Percentiles rank a stretch among this genome's conserved stretches.
These are phyloP conservation scores for Backusella australiensis DNA, from an alignment of 192 early-diverging fungal species.

Conservation along the genomic window DNA sequence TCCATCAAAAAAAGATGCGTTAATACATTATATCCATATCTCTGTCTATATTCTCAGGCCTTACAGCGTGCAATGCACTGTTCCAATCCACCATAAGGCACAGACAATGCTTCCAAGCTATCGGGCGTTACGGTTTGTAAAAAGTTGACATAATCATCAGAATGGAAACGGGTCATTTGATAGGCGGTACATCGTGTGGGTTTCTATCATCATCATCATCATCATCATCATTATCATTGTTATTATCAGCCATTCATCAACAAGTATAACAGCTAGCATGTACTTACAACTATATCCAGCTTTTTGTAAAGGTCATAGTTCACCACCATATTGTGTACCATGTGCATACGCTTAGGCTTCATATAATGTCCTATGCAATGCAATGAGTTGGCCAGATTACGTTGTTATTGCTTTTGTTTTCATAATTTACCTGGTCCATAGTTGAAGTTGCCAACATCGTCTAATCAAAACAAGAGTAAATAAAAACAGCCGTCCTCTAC, in stretches of 20 bases:
- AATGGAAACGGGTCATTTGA: conserved; percentile 93
- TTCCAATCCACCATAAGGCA: conserved; percentile 56
- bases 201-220: conserved; percentile 35
- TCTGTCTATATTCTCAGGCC: neutral
- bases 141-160: conserved; percentile 91
- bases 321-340: conserved; percentile 90
- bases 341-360: conserved; percentile 96
- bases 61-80: conserved; percentile 53
- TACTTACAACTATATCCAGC: conserved; percentile 72
- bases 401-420: neutral
- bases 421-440: conserved; percentile 59
- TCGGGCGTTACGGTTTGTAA: conserved; percentile 75
- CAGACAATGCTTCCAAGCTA: conserved; percentile 56
- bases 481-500: neutral
- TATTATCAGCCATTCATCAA: neutral
- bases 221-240: conserved; percentile 11
- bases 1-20: neutral
- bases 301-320: conserved; percentile 92
- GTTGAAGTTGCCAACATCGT: conserved; percentile 79
- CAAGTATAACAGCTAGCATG: neutral
- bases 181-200: conserved; percentile 81
- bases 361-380: conserved; percentile 77
- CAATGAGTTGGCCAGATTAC: neutral
- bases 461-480: conserved; percentile 25
- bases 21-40: too few species aligned